Conservation (phyloP, 768 basidiomycete genomes). For the Termitomyces sp. region DNA sequence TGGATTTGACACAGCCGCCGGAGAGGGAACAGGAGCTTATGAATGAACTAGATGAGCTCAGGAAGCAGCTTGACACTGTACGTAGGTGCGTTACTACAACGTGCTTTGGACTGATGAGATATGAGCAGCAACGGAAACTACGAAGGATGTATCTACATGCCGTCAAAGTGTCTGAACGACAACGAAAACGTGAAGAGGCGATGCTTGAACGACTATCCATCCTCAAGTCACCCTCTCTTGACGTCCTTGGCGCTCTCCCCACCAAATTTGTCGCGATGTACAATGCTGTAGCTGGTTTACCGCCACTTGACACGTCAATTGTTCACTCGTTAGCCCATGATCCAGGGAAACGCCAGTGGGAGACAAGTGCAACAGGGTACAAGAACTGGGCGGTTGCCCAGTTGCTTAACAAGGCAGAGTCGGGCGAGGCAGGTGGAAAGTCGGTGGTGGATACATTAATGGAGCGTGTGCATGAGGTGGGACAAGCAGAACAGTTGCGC, state of each 20-base stretch:
- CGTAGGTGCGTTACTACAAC: constrained; percentile 20
- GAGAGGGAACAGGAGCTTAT: constrained; percentile 57
- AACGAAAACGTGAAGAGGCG: constrained; percentile 40
- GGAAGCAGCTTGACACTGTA: constrained; percentile 66
- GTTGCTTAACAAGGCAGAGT: constrained; percentile 32
- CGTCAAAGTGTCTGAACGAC: constrained; percentile 38
- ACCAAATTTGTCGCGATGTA: constrained; percentile 39
- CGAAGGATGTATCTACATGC: constrained; percentile 52
- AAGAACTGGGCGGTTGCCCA: constrained; percentile 69
- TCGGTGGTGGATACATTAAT: constrained; percentile 19
- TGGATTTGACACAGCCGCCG: constrained; percentile 59
- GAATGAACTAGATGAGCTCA: constrained; percentile 62
- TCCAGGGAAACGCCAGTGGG: constrained; percentile 74
- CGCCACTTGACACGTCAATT: constrained; percentile 33
- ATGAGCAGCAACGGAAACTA: constrained; percentile 57
- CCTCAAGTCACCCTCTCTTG: constrained; percentile 34
- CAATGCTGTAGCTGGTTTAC: constrained; percentile 41
- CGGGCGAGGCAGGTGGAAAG: constrained; percentile 13
- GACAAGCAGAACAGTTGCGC: constrained; percentile 21
- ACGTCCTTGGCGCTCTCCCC: constrained; percentile 34
- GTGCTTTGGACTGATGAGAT: not conserved
- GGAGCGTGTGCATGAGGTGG: constrained; percentile 18
- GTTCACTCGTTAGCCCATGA: constrained; percentile 37
- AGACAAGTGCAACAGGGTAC: constrained; percentile 70
- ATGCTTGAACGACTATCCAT: constrained; percentile 38